phyloP scores from a whole-genome alignment of 345 rosid species.

The Streptanthus diversifolius region DNA sequence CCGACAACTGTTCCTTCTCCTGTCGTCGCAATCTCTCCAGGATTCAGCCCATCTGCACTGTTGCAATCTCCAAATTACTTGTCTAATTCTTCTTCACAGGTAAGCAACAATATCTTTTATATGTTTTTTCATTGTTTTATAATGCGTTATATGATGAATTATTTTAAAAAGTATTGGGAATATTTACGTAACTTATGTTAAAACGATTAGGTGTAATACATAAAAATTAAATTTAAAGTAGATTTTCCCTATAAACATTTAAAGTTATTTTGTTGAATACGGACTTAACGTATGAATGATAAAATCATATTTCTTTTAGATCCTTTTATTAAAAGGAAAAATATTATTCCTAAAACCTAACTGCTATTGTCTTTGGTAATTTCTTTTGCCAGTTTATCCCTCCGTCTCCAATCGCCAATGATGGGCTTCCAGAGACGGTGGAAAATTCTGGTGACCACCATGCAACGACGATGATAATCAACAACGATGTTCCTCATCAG shows the following conservation, averaged over 20 bases:
- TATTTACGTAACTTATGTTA: not conserved
- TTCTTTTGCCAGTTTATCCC: not conserved
- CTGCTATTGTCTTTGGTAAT: not conserved
- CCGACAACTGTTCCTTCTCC: constrained; percentile 1
- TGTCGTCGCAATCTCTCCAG: constrained; percentile 2
- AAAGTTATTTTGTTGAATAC: not conserved
- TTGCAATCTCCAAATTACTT: constrained; percentile 9
- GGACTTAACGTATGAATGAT: not conserved
- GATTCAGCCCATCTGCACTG: constrained; percentile 18
- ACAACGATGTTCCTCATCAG: not conserved
- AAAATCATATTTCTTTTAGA: not conserved
- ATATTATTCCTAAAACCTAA: not conserved
- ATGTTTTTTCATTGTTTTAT: not conserved
- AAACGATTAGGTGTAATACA: not conserved
- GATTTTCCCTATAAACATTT: no score
- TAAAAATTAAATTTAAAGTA: not conserved
- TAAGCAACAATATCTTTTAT: not conserved
- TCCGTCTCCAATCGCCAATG: not conserved
- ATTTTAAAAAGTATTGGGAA: not conserved
- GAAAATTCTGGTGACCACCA: constrained; percentile 3
- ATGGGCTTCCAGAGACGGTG: not conserved
- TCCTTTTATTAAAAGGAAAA: no score
- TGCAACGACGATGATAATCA: not conserved
- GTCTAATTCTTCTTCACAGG: not conserved
- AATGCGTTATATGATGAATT: not conserved